Evolutionary conservation across 495 filamentous ascomycete genomes (phyloP).

Genomic region (Talaromyces adpressus): DNA sequence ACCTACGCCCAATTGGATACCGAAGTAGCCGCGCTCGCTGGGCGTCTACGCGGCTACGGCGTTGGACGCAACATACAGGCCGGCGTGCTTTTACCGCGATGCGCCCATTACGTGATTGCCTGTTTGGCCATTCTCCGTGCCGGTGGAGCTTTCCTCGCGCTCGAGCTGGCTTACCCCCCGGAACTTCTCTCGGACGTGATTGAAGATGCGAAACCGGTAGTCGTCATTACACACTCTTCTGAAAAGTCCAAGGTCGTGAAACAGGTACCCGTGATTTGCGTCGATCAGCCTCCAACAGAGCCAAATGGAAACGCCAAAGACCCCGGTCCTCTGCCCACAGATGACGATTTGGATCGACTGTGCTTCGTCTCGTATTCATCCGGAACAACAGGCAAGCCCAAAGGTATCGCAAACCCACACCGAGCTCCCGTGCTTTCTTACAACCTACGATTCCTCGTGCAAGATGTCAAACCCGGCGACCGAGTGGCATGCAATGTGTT

Average conservation of each 20-base stretch:
- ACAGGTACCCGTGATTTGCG: slow-evolving; percentile 46
- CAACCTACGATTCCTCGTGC: slow-evolving; percentile 53
- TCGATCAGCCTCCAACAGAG: slow-evolving; percentile 38
- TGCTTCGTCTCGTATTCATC: slow-evolving; percentile 63
- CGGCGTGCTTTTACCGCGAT: slow-evolving; percentile 58
- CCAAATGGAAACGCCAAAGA: slow-evolving; percentile 31
- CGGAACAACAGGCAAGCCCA: slow-evolving; percentile 61
- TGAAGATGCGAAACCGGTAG: slow-evolving; percentile 54
- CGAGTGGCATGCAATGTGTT: slow-evolving; percentile 70
- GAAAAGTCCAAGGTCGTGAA: slow-evolving; percentile 50
- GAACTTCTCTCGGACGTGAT: slow-evolving; percentile 59
- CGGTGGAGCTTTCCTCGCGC: slow-evolving; percentile 62
- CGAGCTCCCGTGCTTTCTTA: slow-evolving; percentile 59
- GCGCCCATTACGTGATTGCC: slow-evolving; percentile 63
- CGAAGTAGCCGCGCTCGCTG: slow-evolving; percentile 47
- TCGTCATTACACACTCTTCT: slow-evolving; percentile 50
- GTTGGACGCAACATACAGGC: slow-evolving; percentile 56
- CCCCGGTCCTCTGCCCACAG: slow-evolving; percentile 36
- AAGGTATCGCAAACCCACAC: slow-evolving; percentile 64
- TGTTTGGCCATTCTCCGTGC: slow-evolving; percentile 60
- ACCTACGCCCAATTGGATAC: slow-evolving; percentile 56
- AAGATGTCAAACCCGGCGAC: slow-evolving; percentile 55
- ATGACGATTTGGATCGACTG: slow-evolving; percentile 56
- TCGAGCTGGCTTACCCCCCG: slow-evolving; percentile 62
- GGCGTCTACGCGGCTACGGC: slow-evolving; percentile 47